Conservation (phyloP, 495 filamentous ascomycete genomes). For the Emericellopsis terricola region DNA sequence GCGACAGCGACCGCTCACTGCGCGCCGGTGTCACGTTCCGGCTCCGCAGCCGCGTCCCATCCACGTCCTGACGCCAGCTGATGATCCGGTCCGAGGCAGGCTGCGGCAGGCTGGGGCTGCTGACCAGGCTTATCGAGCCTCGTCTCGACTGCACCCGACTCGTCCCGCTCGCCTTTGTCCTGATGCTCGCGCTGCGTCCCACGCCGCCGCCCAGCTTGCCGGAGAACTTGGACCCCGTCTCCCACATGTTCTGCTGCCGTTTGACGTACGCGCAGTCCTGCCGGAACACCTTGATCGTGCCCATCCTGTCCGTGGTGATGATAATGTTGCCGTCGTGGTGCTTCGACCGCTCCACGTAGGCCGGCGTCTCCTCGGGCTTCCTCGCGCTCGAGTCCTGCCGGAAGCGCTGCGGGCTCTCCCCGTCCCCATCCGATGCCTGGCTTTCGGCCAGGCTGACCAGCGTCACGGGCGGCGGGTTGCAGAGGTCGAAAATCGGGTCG, state of each 20-base stretch:
- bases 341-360: constrained; percentile 52
- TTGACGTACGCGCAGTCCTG: constrained; percentile 69
- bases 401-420: background rate
- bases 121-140: constrained; percentile 26
- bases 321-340: constrained; percentile 85
- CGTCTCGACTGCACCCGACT: constrained; percentile 33
- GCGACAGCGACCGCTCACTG: constrained; percentile 31
- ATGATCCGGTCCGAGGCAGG: constrained; percentile 71
- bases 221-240: constrained; percentile 59
- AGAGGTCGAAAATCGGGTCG: constrained; percentile 89
- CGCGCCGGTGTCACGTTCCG: constrained; percentile 14
- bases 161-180: constrained; percentile 34
- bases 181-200: constrained; percentile 44
- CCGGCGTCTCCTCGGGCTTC: constrained; percentile 30
- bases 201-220: constrained; percentile 43
- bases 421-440: constrained; percentile 10
- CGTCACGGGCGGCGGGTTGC: constrained; percentile 85
- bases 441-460: constrained; percentile 56
- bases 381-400: constrained; percentile 7
- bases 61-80: constrained; percentile 73
- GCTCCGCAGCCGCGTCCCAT: constrained; percentile 12
- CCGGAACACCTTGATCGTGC: constrained; percentile 81
- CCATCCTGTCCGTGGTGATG: constrained; percentile 74
- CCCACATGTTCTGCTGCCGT: constrained; percentile 42
- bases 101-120: constrained; percentile 17